These are phyloP conservation scores for Colletotrichum sp. DNA, from an alignment of 2,329 filamentous ascomycete species.

Conservation along the genomic window DNA sequence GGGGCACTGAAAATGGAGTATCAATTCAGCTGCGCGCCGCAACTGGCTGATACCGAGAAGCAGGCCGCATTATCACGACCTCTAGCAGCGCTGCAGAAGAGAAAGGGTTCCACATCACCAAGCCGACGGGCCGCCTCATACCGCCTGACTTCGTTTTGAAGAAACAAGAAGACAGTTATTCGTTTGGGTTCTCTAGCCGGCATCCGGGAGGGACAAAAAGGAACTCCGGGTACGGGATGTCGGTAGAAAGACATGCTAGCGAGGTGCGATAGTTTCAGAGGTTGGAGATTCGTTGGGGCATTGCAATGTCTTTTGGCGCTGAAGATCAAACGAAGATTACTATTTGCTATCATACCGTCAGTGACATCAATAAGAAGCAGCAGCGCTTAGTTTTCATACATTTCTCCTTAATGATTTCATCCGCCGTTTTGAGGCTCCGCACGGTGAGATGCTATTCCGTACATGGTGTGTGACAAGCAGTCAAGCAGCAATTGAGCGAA, in stretches of 20 bases:
- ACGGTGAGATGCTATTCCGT: background rate
- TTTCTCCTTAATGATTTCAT: background rate
- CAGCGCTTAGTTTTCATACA: background rate
- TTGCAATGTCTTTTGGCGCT: too few species aligned
- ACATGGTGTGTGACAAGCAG: background rate
- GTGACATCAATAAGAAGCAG: background rate
- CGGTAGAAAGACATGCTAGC: too few species aligned
- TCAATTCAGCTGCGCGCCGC: conserved; percentile 18
- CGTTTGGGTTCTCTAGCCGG: too few species aligned
- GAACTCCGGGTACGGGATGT: too few species aligned
- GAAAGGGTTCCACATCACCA: background rate
- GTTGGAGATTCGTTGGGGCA: too few species aligned
- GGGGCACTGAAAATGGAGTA: background rate
- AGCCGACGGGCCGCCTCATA: background rate
- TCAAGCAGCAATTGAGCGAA: background rate
- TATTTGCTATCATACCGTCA: background rate
- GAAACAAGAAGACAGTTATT: background rate
- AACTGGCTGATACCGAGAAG: conserved; percentile 17
- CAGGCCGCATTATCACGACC: background rate
- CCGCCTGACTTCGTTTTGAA: background rate
- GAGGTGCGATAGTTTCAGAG: too few species aligned
- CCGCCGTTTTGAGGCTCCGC: background rate
- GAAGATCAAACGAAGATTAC: too few species aligned
- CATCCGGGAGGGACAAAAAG: too few species aligned
- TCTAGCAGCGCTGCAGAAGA: background rate